phyloP scores from a whole-genome alignment of 2,329 filamentous ascomycete genomes.

The Xylariales sp. region DNA sequence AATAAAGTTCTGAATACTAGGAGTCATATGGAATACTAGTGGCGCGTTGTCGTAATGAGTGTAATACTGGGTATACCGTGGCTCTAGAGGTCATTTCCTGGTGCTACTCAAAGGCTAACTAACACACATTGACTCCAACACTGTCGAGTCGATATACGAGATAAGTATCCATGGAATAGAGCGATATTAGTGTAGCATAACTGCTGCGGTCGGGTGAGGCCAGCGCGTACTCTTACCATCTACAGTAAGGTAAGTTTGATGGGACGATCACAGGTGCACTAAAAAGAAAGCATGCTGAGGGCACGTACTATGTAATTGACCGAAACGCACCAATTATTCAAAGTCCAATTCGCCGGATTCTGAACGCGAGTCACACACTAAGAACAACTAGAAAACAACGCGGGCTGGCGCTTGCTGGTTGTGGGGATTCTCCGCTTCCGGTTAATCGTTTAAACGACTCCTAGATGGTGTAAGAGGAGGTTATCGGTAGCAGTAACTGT shows the following conservation, averaged over 20 bases:
- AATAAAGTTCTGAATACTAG: too few relatives aligned
- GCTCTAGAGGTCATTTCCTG: background rate
- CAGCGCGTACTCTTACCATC: background rate
- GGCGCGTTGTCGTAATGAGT: background rate
- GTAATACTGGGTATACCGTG: background rate
- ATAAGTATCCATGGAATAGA: constrained; percentile 14
- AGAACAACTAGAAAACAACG: constrained; percentile 20
- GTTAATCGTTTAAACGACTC: constrained; percentile 24
- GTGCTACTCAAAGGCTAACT: background rate
- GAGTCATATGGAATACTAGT: background rate
- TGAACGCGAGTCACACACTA: constrained; percentile 20
- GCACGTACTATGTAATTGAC: too few relatives aligned
- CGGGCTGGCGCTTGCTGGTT: constrained; percentile 10
- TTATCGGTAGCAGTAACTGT: background rate
- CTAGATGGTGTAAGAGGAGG: background rate
- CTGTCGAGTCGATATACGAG: constrained; percentile 8
- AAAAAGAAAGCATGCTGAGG: background rate
- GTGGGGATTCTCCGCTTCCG: constrained; percentile 26
- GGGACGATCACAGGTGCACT: constrained; percentile 10
- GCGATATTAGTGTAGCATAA: background rate
- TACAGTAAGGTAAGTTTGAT: constrained; percentile 1
- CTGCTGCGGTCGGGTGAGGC: background rate
- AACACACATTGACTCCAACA: background rate
- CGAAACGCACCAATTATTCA: background rate
- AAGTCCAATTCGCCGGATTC: constrained; percentile 14